Evolutionary conservation across 345 rosid species (phyloP).

Genomic region (Hirschfeldia incana): DNA sequence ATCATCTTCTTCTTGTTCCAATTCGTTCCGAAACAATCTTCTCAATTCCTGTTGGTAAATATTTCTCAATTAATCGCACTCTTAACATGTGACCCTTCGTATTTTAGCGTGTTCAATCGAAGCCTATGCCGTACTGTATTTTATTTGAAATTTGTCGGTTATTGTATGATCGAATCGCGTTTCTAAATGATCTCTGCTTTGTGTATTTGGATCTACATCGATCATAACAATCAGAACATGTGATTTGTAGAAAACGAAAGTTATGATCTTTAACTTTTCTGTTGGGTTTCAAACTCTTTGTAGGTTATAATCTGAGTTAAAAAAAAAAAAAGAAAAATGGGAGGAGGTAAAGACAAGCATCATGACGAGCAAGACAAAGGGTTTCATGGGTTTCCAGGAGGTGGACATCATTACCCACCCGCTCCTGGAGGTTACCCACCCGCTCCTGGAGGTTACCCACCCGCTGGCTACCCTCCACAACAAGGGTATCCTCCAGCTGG

Average conservation of each 20-base stretch:
- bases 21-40: background rate
- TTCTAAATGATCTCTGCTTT: background rate
- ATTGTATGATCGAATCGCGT: background rate
- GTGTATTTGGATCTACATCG: background rate
- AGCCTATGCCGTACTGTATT: background rate
- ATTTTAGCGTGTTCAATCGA: background rate
- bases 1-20: conserved; percentile 8
- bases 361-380: conserved; percentile 44
- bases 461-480: conserved; percentile 40
- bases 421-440: conserved; percentile 6
- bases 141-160: background rate
- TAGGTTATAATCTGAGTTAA: background rate
- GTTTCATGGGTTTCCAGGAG: conserved; percentile 37
- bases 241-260: background rate
- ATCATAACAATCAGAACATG: background rate
- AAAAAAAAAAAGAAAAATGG: conserved; percentile 16
- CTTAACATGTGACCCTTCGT: background rate
- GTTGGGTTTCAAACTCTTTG: conserved; percentile 2
- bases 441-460: background rate
- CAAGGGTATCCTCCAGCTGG: conserved; percentile 52
- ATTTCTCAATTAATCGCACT: background rate
- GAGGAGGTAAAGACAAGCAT: conserved; percentile 42
- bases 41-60: conserved; percentile 31
- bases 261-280: conserved; percentile 13
- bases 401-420: conserved; percentile 42